A percentile compares a stretch with the other conserved stretches of the same genome.
These are phyloP conservation scores for Neospora caninum DNA, from an alignment of 169 alveolate species.

Conservation along the genomic window DNA sequence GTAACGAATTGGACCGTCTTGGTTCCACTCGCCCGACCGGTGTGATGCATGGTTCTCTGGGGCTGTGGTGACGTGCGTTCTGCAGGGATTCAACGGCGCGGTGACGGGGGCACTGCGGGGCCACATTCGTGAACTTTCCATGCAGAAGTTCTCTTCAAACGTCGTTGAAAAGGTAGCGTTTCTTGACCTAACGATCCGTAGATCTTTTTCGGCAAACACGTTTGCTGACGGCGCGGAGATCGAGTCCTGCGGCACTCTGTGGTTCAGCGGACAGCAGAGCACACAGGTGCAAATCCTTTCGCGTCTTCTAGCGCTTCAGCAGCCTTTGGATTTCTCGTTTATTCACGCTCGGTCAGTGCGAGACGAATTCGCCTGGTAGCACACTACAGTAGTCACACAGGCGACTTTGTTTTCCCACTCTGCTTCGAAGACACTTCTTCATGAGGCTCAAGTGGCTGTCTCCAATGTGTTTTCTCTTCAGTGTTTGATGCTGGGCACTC, in stretches of 20 bases:
- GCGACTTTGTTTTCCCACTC: no score
- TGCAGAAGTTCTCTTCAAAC: constrained; percentile 93
- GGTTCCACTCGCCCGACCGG: no score
- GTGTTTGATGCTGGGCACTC: constrained; percentile 77
- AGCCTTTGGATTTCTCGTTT: background rate
- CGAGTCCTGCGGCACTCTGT: background rate
- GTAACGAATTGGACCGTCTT: no score
- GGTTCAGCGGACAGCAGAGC: background rate
- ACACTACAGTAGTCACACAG: no score
- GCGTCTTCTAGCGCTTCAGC: constrained; percentile 9
- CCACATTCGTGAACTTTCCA: constrained; percentile 81
- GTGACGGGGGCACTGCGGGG: constrained; percentile 71
- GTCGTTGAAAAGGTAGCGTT: constrained; percentile 85
- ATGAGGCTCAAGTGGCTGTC: no score
- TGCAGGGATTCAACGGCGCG: constrained; percentile 4
- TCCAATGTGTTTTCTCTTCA: background rate
- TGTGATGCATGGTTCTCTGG: no score
- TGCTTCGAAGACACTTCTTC: no score
- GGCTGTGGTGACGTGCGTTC: background rate
- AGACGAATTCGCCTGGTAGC: no score
- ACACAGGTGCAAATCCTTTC: constrained; percentile 35
- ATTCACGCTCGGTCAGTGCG: no score
- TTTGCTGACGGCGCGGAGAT: background rate
- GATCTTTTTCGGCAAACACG: background rate
- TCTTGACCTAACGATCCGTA: background rate